phyloP scores from a whole-genome alignment of 2,329 filamentous ascomycete species.

The Periconia sp. region DNA sequence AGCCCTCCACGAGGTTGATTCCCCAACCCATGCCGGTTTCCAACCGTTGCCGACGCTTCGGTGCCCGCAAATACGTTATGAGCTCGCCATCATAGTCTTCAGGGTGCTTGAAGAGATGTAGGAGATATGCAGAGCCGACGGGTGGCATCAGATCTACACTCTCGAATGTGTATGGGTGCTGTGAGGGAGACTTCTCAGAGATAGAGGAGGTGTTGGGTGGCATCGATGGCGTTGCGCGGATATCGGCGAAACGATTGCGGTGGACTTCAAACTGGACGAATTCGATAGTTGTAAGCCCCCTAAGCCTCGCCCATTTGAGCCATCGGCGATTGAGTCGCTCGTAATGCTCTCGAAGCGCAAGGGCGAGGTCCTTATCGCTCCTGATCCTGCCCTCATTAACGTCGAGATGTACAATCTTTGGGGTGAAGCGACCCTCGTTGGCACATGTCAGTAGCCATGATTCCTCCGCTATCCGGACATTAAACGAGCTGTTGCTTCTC shows the following conservation, averaged over 20 bases:
- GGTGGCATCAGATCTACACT: conserved; percentile 46
- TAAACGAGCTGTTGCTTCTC: conserved; percentile 30
- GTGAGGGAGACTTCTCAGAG: conserved; percentile 24
- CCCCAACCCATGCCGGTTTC: conserved; percentile 48
- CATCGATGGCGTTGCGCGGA: conserved; percentile 45
- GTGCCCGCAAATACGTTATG: conserved; percentile 44
- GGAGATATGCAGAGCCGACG: conserved; percentile 45
- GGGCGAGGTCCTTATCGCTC: conserved; percentile 45
- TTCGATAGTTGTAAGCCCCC: conserved; percentile 45
- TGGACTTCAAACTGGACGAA: conserved; percentile 50
- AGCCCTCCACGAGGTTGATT: conserved; percentile 48
- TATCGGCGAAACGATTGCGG: conserved; percentile 48
- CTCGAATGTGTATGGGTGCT: conserved; percentile 44
- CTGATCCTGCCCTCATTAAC: conserved; percentile 38
- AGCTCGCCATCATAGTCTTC: conserved; percentile 47
- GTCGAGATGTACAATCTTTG: conserved; percentile 47
- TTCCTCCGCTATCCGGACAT: conserved; percentile 31
- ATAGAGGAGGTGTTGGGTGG: conserved; percentile 28
- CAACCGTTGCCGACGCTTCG: conserved; percentile 39
- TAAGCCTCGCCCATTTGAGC: conserved; percentile 38
- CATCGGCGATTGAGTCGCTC: conserved; percentile 39
- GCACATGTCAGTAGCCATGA: conserved; percentile 47
- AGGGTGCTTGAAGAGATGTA: conserved; percentile 49
- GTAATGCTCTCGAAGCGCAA: conserved; percentile 42
- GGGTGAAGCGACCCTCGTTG: conserved; percentile 44